Evolutionary conservation across 345 rosid species (phyloP).

Genomic region (Pistacia atlantica): DNA sequence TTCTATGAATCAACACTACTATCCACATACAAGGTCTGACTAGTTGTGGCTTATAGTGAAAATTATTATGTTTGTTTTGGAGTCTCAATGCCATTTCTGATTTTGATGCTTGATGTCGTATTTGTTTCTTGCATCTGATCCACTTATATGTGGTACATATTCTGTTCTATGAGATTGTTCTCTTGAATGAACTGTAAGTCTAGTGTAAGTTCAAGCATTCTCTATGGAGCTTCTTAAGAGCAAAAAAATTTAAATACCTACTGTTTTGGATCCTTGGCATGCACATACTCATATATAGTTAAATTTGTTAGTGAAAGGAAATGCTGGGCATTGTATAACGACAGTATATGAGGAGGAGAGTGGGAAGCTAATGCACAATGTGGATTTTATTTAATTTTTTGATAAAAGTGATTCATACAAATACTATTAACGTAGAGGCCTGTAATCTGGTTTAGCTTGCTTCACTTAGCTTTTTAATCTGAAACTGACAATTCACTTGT

Average conservation of each 20-base stretch:
- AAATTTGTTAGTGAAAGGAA: neutral
- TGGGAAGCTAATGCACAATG: too few relatives aligned
- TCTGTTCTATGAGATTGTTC: neutral
- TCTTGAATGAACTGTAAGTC: neutral
- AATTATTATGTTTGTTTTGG: slow-evolving; percentile 6
- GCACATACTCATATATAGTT: neutral
- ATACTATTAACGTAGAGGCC: too few relatives aligned
- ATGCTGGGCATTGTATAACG: too few relatives aligned
- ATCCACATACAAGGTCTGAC: slow-evolving; percentile 75
- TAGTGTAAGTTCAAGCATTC: neutral
- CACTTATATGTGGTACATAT: neutral
- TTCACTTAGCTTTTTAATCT: too few relatives aligned
- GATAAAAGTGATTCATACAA: too few relatives aligned
- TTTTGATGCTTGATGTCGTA: slow-evolving; percentile 1
- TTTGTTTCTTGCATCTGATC: neutral
- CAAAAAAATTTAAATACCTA: neutral
- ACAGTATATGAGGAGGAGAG: too few relatives aligned
- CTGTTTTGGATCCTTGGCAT: neutral
- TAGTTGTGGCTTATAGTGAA: slow-evolving; percentile 6
- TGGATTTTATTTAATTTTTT: too few relatives aligned
- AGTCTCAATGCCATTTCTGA: neutral
- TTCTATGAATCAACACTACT: slow-evolving; percentile 82
- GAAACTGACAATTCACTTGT: too few relatives aligned
- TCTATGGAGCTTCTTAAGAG: neutral
- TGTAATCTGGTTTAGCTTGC: too few relatives aligned